Base-by-base conservation (phyloP, 2,329 filamentous ascomycete species). In the Colletotrichum sp. region DNA sequence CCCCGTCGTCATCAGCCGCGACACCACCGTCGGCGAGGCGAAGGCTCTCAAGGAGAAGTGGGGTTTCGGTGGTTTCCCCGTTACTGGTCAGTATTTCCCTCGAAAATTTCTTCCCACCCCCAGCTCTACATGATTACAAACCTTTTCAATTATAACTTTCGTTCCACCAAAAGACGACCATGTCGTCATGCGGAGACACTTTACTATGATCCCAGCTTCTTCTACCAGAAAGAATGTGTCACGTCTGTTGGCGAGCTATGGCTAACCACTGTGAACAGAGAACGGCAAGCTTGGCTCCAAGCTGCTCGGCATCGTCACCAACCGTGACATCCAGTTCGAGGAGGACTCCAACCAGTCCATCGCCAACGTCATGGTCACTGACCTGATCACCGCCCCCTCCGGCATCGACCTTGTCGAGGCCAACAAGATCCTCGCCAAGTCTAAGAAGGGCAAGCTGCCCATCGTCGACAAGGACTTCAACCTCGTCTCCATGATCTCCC, bases 401-500 rank as follows among this genome's bases (percentile, higher is more conserved):
- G 96, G 96, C 73, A 95, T 98, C 79, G 95, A 93, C 73, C 92
- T 99, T 49, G 86, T 90, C 79, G 96, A 98, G 87, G 97, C 97
- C 83, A 99, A 99, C 89, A 92, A 93, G 80, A 96, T 99, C 79
- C 93, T 99, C 68, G 94, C 95, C 84, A 93, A 95, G 88, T 99
- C 96, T 77, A 98, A 98, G 92, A 99, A 99, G 91, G 97, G 97
- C 87, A 98, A 98, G 90, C 92, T 98, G 76, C 96, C 96, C 77
- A 98, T 98, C 77, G 93, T 98, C 66, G 96, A 98, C 86, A 89
- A 92, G 82, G 88, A 93, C 68, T 93, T 93, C 83, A 98, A 98
- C 88, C 91, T 98, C 65, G 92, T 98, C 78, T 98, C 97, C 80
- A 94, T 98, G 89, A 94, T 98, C 84, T 96, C 95, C 78, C 93